Conservation (phyloP, 352 stramenopile species). For the Thraustotheca clavata region DNA sequence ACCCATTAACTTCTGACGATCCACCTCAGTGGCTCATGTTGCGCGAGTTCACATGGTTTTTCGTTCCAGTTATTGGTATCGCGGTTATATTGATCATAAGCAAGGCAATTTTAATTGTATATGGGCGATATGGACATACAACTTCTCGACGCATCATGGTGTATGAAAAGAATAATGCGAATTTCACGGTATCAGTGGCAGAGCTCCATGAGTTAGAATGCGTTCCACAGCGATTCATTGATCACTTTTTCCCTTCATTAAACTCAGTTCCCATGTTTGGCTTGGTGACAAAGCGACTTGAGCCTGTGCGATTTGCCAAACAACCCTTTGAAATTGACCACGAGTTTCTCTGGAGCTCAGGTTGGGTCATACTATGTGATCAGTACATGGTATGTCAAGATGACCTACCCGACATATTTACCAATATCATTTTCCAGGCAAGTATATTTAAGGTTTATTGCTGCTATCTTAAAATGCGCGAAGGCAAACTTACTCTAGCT, state of each 20-base stretch:
- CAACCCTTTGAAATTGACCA: background rate
- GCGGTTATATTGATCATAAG: background rate
- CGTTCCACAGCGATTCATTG: background rate
- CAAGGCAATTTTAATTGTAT: background rate
- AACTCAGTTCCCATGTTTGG: background rate
- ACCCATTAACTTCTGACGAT: background rate
- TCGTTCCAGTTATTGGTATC: background rate
- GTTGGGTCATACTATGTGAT: slow-evolving; percentile 9
- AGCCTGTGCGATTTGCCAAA: background rate
- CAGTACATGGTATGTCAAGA: background rate
- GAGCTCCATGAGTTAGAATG: background rate
- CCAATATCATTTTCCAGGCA: background rate
- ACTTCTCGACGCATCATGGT: background rate
- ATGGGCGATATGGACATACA: background rate
- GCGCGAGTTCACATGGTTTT: slow-evolving; percentile 11
- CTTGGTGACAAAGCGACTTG: background rate
- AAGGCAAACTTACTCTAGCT: background rate
- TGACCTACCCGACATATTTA: background rate
- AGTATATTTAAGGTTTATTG: slow-evolving; percentile 1
- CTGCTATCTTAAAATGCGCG: background rate
- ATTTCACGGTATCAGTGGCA: background rate
- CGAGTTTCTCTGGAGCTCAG: background rate
- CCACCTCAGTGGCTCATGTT: slow-evolving; percentile 1
- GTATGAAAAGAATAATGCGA: background rate
- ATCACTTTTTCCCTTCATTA: background rate